Base-by-base conservation (phyloP, 495 filamentous ascomycete genomes). In the Hypoxylon subgilvum region DNA sequence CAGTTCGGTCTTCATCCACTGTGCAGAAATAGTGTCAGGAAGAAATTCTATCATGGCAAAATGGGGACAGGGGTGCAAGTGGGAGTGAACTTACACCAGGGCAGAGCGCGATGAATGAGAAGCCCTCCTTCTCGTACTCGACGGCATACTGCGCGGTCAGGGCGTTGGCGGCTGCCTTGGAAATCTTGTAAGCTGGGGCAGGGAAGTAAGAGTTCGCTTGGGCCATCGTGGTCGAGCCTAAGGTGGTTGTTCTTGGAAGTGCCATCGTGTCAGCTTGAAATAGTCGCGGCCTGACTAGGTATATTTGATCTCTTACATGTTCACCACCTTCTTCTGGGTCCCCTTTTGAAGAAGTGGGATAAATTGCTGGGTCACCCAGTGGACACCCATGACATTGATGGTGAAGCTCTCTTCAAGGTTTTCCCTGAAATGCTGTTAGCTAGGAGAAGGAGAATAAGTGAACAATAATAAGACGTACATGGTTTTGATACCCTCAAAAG, bases 141-240 rank as follows among this genome's bases (percentile, higher is more conserved):
- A 72, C 50, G 0, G 79, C 71, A 45, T 81, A 81, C 51, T 81
- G 76, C 0, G 76, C 69, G 2, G 75, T 82, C 4, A 84, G 57
- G 65, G 76, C 74, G 45, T 83, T 82, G 42, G 81, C 44, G 1
- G 76, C 77, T 0, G 80, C 76, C 61, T 84, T 84, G 27, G 74
- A 68, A 51, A 83, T 73, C 55, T 79, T 82, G 57, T 84, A 84
- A 4, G 75, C 75, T 4, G 76, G 79, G 6, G 27, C 53, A 0
- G 69, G 69, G 8, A 58, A 31, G 7, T 42, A 27, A 1, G 40
- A 44, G 40, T 61, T 72, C 4, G 30, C 39, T 4, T 22, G 17
- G 3, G 72, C 66, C 42, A 50, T 48, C 16, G 68, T 46, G 22
- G 79, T 76, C 0, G 79, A 79, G 22, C 76, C 80, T 8, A 82